A percentile compares a stretch with the other conserved stretches of the same genome.
These are phyloP conservation scores for Candida takata DNA, from an alignment of 805 yeast genomes.

Conservation along the genomic window DNA sequence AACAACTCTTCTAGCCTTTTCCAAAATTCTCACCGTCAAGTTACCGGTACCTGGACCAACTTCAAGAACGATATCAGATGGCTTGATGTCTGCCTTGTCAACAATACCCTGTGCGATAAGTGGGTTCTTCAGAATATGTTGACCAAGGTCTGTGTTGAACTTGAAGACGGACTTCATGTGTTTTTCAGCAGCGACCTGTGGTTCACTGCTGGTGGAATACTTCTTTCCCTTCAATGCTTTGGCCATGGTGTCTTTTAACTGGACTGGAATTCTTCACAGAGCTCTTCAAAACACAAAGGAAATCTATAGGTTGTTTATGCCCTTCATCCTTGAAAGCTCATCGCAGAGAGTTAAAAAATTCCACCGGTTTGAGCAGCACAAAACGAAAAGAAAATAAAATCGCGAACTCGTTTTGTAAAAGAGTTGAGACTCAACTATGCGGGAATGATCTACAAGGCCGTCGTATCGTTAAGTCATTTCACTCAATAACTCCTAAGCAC, in stretches of 20 bases:
- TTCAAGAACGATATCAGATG: slow-evolving; percentile 88
- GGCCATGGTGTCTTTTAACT: too few species aligned
- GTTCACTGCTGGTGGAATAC: slow-evolving; percentile 39
- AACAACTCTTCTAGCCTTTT: slow-evolving; percentile 87
- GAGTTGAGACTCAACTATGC: too few species aligned
- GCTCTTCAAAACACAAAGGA: too few species aligned
- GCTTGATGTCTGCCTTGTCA: slow-evolving; percentile 88
- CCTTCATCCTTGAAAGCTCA: too few species aligned
- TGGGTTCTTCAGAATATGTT: slow-evolving; percentile 94
- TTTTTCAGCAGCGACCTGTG: slow-evolving; percentile 61
- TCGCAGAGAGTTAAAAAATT: slow-evolving; percentile 1
- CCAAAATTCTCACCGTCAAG: slow-evolving; percentile 85
- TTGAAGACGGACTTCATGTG: slow-evolving; percentile 83
- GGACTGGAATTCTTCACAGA: too few species aligned
- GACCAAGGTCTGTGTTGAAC: slow-evolving; percentile 94
- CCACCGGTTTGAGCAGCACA: background rate
- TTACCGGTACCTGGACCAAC: slow-evolving; percentile 99
- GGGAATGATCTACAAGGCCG: background rate
- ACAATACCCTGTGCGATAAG: slow-evolving; percentile 97
- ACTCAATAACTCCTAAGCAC: background rate
- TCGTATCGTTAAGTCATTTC: too few species aligned
- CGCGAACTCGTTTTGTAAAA: background rate
- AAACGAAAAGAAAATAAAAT: too few species aligned
- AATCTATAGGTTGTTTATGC: too few species aligned
- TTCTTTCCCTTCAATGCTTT: slow-evolving; percentile 53